Conservation (phyloP, 306 rosid species). For the Lagenaria siceraria region DNA sequence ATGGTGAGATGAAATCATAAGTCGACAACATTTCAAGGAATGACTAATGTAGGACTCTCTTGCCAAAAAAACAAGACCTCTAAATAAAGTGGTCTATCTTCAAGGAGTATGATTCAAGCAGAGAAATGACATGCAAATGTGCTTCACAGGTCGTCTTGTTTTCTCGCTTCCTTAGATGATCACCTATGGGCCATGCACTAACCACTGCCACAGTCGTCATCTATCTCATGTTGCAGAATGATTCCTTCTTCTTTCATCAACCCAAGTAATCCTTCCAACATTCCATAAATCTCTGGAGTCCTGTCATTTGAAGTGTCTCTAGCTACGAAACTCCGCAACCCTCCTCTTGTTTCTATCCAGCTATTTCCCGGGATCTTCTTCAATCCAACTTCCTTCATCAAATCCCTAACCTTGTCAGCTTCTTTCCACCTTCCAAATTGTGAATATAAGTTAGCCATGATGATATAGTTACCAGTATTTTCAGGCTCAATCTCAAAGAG, state of each 20-base stretch:
- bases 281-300: slow-evolving; percentile 35
- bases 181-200: slow-evolving; percentile 13
- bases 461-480: slow-evolving; percentile 61
- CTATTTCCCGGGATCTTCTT: slow-evolving; percentile 62
- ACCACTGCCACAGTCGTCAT: slow-evolving; percentile 24
- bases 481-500: slow-evolving; percentile 64
- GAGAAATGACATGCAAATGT: not conserved
- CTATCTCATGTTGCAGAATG: slow-evolving; percentile 27
- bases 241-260: slow-evolving; percentile 49
- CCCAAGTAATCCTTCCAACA: slow-evolving; percentile 43
- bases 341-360: slow-evolving; percentile 52
- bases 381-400: slow-evolving; percentile 45
- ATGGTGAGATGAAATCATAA: not conserved
- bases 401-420: slow-evolving; percentile 53
- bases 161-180: too few relatives aligned
- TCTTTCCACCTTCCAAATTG: slow-evolving; percentile 74
- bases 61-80: not conserved
- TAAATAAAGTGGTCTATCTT: not conserved
- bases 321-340: slow-evolving; percentile 33
- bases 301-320: slow-evolving; percentile 40
- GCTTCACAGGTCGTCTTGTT: too few relatives aligned
- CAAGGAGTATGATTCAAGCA: not conserved
- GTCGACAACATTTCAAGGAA: not conserved
- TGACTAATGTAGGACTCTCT: not conserved
- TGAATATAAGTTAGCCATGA: slow-evolving; percentile 81